These are phyloP conservation scores for Hanseniaspora lachancei DNA, from an alignment of 805 yeast genomes.

Conservation along the genomic window DNA sequence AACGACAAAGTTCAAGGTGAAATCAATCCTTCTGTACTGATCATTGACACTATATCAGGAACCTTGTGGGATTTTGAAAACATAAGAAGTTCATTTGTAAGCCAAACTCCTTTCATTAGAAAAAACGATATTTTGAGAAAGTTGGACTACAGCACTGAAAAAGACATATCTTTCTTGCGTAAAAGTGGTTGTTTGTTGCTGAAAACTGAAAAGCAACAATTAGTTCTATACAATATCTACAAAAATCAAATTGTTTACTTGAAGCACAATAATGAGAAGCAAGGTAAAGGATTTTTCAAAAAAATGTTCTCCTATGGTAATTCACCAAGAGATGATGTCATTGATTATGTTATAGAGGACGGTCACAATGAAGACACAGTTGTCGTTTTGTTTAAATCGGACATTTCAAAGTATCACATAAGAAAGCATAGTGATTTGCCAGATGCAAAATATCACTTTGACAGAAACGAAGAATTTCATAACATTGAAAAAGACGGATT, in stretches of 20 bases:
- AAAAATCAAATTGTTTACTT: not conserved
- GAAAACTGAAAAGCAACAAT: conserved; percentile 2
- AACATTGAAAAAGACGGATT: not conserved
- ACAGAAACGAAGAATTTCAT: not conserved
- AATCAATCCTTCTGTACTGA: conserved; percentile 1
- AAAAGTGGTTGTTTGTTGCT: conserved; percentile 1
- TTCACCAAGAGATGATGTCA: not conserved
- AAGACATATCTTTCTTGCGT: not conserved
- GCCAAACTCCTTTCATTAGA: not conserved
- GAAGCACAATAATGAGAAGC: not conserved
- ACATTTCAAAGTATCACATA: not conserved
- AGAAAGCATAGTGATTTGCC: not conserved
- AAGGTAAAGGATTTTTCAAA: not conserved
- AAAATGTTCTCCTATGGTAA: not conserved
- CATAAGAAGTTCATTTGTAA: not conserved
- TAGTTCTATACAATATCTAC: conserved; percentile 1
- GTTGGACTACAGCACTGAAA: not conserved
- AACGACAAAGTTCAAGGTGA: not conserved
- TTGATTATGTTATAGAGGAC: conserved; percentile 11
- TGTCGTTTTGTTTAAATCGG: conserved; percentile 5
- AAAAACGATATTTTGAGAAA: not conserved
- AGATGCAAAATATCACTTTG: not conserved
- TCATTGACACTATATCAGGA: not conserved
- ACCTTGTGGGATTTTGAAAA: conserved; percentile 11
- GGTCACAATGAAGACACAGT: not conserved